Evolutionary conservation across 1,284 basidiomycete species (phyloP).

Genomic region (Pisolithus thermaeus): DNA sequence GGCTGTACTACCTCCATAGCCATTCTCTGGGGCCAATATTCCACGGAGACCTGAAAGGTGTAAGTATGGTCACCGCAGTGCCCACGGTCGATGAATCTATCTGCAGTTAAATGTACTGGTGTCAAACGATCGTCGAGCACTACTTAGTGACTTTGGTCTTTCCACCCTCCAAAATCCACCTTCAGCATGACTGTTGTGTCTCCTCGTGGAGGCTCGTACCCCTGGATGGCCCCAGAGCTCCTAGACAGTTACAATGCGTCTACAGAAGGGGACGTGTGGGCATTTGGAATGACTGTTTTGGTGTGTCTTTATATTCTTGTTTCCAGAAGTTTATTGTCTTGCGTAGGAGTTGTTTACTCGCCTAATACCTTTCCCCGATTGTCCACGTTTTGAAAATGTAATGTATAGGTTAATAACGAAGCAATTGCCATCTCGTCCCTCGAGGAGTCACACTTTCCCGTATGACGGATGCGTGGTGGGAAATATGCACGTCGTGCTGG

Average conservation of each 20-base stretch:
- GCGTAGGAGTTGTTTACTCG: background rate
- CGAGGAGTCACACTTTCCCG: background rate
- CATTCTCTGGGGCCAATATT: background rate
- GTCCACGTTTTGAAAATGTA: background rate
- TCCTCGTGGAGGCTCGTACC: background rate
- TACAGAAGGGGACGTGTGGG: background rate
- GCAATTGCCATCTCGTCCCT: background rate
- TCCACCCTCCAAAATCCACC: background rate
- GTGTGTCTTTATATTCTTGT: background rate
- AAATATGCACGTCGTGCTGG: background rate
- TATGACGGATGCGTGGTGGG: background rate
- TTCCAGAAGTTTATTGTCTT: background rate
- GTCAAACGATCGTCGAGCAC: background rate
- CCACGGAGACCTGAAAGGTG: background rate
- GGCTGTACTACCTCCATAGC: background rate
- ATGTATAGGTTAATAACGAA: background rate
- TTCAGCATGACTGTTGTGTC: background rate
- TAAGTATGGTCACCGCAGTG: background rate
- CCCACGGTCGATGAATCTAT: background rate
- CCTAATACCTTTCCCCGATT: background rate
- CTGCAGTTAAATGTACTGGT: constrained; percentile 4
- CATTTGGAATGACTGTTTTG: background rate
- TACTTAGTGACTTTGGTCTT: constrained; percentile 5
- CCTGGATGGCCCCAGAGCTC: background rate
- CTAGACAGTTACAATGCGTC: background rate